phyloP scores from a whole-genome alignment of 148 eudicot genomes.

The Hydrangea macrophylla region DNA sequence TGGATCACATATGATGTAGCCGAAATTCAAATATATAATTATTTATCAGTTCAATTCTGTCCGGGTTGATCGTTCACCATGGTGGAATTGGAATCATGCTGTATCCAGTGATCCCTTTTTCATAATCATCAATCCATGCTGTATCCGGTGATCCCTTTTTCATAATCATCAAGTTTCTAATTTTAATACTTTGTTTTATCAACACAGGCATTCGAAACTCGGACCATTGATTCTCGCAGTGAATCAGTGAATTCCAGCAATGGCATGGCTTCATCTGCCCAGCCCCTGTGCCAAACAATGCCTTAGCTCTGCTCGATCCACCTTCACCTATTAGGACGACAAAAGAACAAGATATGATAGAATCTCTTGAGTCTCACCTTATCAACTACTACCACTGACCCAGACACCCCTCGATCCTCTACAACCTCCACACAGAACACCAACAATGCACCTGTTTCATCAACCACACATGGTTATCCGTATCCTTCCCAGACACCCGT shows the following conservation, averaged over 20 bases:
- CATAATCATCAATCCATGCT: background rate
- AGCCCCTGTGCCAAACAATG: slow-evolving; percentile 35
- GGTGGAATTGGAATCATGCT: no score
- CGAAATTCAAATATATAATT: no score
- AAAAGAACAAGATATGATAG: slow-evolving; percentile 73
- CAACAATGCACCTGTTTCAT: slow-evolving; percentile 24
- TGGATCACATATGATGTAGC: no score
- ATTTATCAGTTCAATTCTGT: no score
- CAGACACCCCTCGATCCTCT: slow-evolving; percentile 38
- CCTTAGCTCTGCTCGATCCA: slow-evolving; percentile 53
- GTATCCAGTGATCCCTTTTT: background rate
- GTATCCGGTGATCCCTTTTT: no score
- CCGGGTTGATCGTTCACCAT: no score
- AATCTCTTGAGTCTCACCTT: slow-evolving; percentile 75
- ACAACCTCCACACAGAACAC: slow-evolving; percentile 27
- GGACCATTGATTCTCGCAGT: slow-evolving; percentile 34
- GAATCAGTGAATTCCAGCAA: no score
- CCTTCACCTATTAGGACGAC: slow-evolving; percentile 47
- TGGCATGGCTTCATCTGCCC: slow-evolving; percentile 4
- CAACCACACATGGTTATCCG: no score
- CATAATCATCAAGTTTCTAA: no score
- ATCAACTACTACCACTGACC: slow-evolving; percentile 35
- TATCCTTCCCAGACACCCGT: no score
- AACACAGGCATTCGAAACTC: slow-evolving; percentile 80
- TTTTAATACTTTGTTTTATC: no score